Evolutionary conservation across 2,329 filamentous ascomycete genomes (phyloP), one percentile per base, ranked within the genome.

Genomic region (Proliferodiscus dingleyae): DNA sequence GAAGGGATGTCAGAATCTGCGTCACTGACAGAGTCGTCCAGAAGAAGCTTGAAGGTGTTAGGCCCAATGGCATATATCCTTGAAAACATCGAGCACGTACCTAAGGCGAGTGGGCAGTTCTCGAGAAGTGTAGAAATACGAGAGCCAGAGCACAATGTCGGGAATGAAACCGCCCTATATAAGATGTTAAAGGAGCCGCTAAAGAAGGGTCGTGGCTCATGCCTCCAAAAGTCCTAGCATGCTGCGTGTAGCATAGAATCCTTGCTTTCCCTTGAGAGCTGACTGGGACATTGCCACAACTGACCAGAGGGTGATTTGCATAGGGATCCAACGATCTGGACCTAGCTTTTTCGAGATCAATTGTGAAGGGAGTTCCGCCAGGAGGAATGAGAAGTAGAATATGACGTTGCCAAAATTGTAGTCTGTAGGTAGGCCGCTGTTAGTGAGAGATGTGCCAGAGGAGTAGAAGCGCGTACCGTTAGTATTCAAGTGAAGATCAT

Each of bases 51-150:
- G 16, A 4, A 5, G n/a, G 6, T 26, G 6, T 9, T 32, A 5
- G 15, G 29, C n/a, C 6, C 5, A 32, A 5, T 15, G 5, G 9
- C 13, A 13, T 18, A 4, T 10, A 21, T 16, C 9, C 5, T 5
- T 37, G 9, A 13, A 28, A 18, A n/a, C n/a, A 7, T 5, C 11
- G 22, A 24, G 16, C 16, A 30, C 9, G 22, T 37, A 74, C 58
- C 78, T 78, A 0, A 89, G 66, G 1, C 86, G 75, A 9, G 76
- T 73, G 0, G 85, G 83, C 0, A 90, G 69, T 61, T 89, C 86
- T 42, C 73, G 73, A 0, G 78, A 78, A 37, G 79, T 89, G 67
- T 89, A 90, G 65, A 84, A 90, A 63, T 89, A 89, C 3, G 78
- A 82, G 4, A 88, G 69, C 64, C 83, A 89, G 0, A 85, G 67